Evolutionary conservation across 2,329 filamentous ascomycete genomes (phyloP), one percentile per base, ranked within the genome.

Genomic region (Xylariaceae sp.): DNA sequence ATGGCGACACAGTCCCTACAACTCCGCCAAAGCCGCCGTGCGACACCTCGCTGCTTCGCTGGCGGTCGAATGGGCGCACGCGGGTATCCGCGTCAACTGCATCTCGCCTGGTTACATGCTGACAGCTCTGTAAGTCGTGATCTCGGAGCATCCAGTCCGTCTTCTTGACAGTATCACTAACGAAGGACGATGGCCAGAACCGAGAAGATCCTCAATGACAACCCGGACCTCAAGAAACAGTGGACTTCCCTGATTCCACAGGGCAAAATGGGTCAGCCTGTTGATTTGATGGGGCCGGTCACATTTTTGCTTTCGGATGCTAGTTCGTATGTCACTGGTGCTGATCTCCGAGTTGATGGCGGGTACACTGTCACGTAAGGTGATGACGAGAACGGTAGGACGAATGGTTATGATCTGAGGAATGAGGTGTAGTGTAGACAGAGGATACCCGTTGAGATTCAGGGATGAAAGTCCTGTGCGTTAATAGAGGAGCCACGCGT

Each of bases 41-140:
- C 83, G 92, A 63, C 93, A 97, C 75, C 77, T 97, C 62, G 92
- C 91, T 10, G 84, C 89, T 44, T 94, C 89, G 65, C 81, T 97
- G 68, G 92, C 92, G 42, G 92, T 97, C 54, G 94, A 97, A 75
- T 97, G 94, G 93, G 92, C 93, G 0, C 82, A 87, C 67, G 85
- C 88, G 44, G 88, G 88, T 66, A 96, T 97, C 71, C 85, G 93
- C 42, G 93, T 97, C 67, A 97, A 97, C 78, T 94, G 90, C 75
- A 94, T 97, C 73, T 92, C 88, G 35, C 93, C 93, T 0, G 93
- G 94, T 50, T 97, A 97, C 76, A 97, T 97, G 93, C 79, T 96
- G 66, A 97, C 93, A 13, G 89, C 92, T 60, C 77, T 97, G 89
- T 93, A 81, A 84, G 88, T 77, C 45, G 42, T 51, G 11, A 42